Base-by-base conservation (phyloP, 306 rosid species). In the Notholithocarpus densiflorus region DNA sequence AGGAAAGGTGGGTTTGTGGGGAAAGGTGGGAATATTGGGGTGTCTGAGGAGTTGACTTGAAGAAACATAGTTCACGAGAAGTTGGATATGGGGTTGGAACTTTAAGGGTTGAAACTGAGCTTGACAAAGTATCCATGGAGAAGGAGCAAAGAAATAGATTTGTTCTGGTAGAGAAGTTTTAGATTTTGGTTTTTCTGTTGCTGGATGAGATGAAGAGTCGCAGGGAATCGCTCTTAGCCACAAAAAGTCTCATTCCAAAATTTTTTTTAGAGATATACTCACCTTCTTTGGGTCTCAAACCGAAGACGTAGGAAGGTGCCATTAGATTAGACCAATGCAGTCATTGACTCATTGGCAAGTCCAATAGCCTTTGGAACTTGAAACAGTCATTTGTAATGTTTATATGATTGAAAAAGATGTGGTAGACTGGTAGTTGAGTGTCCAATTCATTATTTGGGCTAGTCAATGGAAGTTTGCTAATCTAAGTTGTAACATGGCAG, bases 71-170 rank as follows among this genome's bases (percentile, higher is more conserved):
- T 12, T 91, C 93, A 69, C 88, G 90, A 32, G 88, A 83, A 34
- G 87, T n/a, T n/a, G 86, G 61, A 43, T 53, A 81, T 37, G 79
- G 74, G 29, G 87, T 2, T 24, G 88, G 82, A 27, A 84, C 84
- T 76, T 89, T 90, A 64, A 93, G 76, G 79, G 86, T 72, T 55
- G 98, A 84, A 24, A 89, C 87, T 54, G 95, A 86, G 88, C 88
- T 76, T 68, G 97, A 84, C 2, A 94, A 64, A 45, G 97, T 75
- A 48, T 94, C 96, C 98, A 94, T 94, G 87, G 89, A 74, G 73
- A 75, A 5, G 11, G 74, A 52, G 32, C 31, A 34, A 71, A 1
- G 29, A 15, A 17, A 56, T 56, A 26, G 27, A 3, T 4, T 12
- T 12, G 15, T 48, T 11, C 53, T 48, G 14, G 17, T 48, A 48